These are phyloP conservation scores for Aspergillus persii DNA, from an alignment of 2,329 filamentous ascomycete species.

Conservation along the genomic window DNA sequence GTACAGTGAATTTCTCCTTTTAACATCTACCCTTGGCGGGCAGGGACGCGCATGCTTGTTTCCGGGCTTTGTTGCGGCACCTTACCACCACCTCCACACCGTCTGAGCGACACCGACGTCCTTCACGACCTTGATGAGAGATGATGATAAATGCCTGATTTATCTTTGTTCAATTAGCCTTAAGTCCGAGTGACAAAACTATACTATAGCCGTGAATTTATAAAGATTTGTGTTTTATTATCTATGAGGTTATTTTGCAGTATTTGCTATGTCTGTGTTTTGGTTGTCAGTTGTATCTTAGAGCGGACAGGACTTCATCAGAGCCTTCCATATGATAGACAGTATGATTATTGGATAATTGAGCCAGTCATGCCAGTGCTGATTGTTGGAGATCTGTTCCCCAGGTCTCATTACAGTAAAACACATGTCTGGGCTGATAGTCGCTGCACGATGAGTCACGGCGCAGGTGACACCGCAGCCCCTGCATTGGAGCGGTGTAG, in stretches of 20 bases:
- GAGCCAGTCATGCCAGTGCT: too few relatives aligned
- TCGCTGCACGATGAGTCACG: neutral
- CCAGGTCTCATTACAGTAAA: too few relatives aligned
- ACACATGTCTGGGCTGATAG: too few relatives aligned
- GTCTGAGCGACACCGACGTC: constrained; percentile 28
- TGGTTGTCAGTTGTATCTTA: too few relatives aligned
- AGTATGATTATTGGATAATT: too few relatives aligned
- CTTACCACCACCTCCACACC: constrained; percentile 41
- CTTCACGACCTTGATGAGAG: constrained; percentile 45
- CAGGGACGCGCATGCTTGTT: constrained; percentile 15
- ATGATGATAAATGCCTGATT: constrained; percentile 44
- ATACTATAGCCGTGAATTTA: constrained; percentile 34
- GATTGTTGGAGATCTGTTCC: too few relatives aligned
- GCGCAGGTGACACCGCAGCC: neutral
- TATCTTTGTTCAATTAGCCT: constrained; percentile 34
- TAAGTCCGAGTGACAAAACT: constrained; percentile 25
- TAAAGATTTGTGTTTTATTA: constrained; percentile 12
- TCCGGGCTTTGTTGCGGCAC: constrained; percentile 28
- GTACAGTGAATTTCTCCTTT: constrained; percentile 16
- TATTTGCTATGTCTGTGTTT: neutral
- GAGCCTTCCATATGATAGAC: too few relatives aligned
- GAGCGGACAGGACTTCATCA: too few relatives aligned
- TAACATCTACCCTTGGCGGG: neutral
- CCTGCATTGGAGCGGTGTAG: neutral
- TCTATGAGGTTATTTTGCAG: neutral